Conservation (phyloP, 2,329 filamentous ascomycete genomes). For the Macrophomina tecta region DNA sequence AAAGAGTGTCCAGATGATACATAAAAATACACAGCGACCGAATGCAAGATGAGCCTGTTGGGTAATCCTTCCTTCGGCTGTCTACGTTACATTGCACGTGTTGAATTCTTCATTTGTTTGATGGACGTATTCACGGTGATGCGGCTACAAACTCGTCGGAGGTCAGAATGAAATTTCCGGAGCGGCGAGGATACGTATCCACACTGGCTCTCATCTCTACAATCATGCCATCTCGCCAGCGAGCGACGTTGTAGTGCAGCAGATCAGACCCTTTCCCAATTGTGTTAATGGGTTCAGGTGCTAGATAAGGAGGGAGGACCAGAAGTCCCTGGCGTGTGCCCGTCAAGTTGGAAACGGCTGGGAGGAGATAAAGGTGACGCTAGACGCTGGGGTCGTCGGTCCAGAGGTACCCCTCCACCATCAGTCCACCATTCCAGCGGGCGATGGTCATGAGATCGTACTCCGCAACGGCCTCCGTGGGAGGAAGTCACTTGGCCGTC, state of each 20-base stretch:
- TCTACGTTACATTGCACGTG: too few species aligned
- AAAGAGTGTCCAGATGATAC: too few species aligned
- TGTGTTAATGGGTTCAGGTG: neutral
- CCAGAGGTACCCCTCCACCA: slow-evolving; percentile 1
- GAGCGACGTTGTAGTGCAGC: neutral
- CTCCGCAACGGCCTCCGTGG: neutral
- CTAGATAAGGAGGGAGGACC: neutral
- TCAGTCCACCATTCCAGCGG: neutral
- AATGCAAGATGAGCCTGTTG: too few species aligned
- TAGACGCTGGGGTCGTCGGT: neutral
- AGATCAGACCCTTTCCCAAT: neutral
- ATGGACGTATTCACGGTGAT: neutral
- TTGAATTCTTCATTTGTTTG: neutral
- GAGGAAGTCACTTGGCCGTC: neutral
- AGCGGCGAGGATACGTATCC: neutral
- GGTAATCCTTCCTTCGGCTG: too few species aligned
- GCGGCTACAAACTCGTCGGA: neutral
- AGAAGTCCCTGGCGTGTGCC: neutral
- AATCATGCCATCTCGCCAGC: neutral
- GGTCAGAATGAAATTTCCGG: neutral
- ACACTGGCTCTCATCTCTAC: neutral
- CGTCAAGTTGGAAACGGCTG: neutral
- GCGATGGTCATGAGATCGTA: neutral
- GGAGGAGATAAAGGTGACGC: neutral
- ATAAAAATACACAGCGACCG: too few species aligned